Evolutionary conservation across 345 rosid species (phyloP).

Genomic region (Eucalyptus sp.): DNA sequence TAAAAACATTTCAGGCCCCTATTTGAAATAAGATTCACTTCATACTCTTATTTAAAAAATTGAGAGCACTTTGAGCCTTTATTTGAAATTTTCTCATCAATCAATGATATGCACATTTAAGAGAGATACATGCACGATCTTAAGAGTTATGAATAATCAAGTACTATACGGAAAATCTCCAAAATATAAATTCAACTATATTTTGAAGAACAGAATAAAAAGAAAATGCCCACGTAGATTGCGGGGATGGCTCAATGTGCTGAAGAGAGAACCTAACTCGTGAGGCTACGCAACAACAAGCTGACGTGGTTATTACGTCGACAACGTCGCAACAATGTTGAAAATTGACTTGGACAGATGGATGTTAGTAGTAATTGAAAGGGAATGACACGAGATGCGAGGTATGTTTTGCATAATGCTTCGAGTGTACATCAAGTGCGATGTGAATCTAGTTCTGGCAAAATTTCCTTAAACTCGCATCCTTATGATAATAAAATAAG

Average conservation of each 20-base stretch:
- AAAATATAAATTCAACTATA: neutral
- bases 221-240: neutral
- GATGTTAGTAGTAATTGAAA: no score
- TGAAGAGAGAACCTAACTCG: neutral
- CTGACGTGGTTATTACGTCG: no score
- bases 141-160: neutral
- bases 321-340: no score
- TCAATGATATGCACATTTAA: neutral
- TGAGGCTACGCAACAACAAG: neutral
- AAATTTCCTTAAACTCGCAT: neutral
- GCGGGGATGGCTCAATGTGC: neutral
- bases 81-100: neutral
- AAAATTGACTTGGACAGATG: no score
- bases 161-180: neutral
- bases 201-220: neutral
- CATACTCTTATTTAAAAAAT: no score
- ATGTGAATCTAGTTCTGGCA: no score
- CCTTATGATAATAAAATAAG: fast-evolving
- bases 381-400: no score
- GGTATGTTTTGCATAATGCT: no score
- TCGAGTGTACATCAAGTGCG: no score
- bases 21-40: no score
- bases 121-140: neutral
- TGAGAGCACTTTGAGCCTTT: no score
- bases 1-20: fast-evolving